Evolutionary conservation across 2,329 filamentous ascomycete genomes (phyloP).

Genomic region (Diplodia mutila): DNA sequence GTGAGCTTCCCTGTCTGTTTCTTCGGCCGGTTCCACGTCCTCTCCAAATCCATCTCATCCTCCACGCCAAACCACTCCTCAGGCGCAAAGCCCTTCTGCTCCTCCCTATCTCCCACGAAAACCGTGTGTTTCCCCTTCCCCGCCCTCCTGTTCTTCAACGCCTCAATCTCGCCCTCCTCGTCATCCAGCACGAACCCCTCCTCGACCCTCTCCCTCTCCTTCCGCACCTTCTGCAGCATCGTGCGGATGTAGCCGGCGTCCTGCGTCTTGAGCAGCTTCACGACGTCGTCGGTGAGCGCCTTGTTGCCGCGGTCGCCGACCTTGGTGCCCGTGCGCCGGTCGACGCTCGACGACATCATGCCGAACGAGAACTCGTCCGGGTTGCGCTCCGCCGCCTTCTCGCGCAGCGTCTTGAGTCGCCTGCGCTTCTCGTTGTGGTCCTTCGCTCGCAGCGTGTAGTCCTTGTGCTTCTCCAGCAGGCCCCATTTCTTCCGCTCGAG

Average conservation of each 20-base stretch:
- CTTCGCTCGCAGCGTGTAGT: slow-evolving; percentile 67
- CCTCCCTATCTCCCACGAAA: slow-evolving; percentile 47
- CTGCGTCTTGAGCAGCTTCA: slow-evolving; percentile 68
- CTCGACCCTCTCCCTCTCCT: slow-evolving; percentile 57
- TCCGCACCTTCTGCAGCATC: slow-evolving; percentile 58
- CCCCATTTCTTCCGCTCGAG: slow-evolving; percentile 82
- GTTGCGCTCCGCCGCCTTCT: slow-evolving; percentile 64
- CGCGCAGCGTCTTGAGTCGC: slow-evolving; percentile 61
- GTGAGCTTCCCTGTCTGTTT: slow-evolving; percentile 29
- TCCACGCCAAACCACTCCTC: slow-evolving; percentile 47
- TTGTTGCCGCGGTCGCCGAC: slow-evolving; percentile 52
- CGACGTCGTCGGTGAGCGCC: slow-evolving; percentile 58
- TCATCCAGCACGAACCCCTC: slow-evolving; percentile 40
- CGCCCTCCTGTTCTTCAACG: slow-evolving; percentile 39
- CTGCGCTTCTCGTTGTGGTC: slow-evolving; percentile 66
- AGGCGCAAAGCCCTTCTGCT: slow-evolving; percentile 46
- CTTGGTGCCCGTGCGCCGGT: slow-evolving; percentile 48
- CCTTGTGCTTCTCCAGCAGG: slow-evolving; percentile 94
- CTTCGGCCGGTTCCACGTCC: slow-evolving; percentile 33
- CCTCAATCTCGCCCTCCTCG: slow-evolving; percentile 50
- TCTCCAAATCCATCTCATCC: slow-evolving; percentile 33
- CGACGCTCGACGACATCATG: slow-evolving; percentile 60
- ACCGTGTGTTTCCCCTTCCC: slow-evolving; percentile 37
- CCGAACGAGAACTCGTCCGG: slow-evolving; percentile 70
- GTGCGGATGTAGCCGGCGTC: slow-evolving; percentile 65